Conservation (phyloP, 2,329 filamentous ascomycete species). For the Microdochium paspali region DNA sequence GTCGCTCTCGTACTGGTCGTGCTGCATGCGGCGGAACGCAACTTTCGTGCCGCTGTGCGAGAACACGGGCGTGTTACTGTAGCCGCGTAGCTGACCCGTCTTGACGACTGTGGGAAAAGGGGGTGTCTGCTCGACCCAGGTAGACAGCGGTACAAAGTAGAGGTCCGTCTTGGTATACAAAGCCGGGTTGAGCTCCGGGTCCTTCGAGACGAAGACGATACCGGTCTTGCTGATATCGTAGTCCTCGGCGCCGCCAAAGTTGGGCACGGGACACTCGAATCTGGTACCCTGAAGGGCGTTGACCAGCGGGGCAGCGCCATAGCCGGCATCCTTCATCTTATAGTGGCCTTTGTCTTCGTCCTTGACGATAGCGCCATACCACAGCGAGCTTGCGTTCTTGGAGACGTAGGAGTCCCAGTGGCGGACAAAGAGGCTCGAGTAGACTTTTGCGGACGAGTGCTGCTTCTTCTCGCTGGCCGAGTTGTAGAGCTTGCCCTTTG, state of each 20-base stretch:
- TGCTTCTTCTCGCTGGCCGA: conserved; percentile 49
- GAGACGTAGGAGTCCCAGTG: conserved; percentile 76
- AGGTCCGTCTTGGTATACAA: conserved; percentile 75
- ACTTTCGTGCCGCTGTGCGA: conserved; percentile 62
- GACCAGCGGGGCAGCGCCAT: conserved; percentile 32
- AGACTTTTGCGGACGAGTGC: conserved; percentile 58
- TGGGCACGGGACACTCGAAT: conserved; percentile 60
- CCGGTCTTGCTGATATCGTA: conserved; percentile 64
- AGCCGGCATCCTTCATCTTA: conserved; percentile 31
- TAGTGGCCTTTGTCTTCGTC: conserved; percentile 23
- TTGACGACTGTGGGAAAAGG: conserved; percentile 41
- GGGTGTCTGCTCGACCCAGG: conserved; percentile 45
- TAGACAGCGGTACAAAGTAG: conserved; percentile 59
- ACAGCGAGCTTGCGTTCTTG: conserved; percentile 62
- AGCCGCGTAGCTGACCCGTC: conserved; percentile 52
- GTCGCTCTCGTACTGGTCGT: conserved; percentile 72
- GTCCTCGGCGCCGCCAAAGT: conserved; percentile 72
- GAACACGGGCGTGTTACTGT: conserved; percentile 59
- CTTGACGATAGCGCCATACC: conserved; percentile 53
- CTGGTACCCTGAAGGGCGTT: conserved; percentile 55
- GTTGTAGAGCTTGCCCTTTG: conserved; percentile 62
- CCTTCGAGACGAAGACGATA: conserved; percentile 67
- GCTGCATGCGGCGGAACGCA: conserved; percentile 72
- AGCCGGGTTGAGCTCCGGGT: conserved; percentile 60
- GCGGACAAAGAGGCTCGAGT: conserved; percentile 66